Conservation (phyloP, 441 rosid genomes). For the Aleurites moluccanus region DNA sequence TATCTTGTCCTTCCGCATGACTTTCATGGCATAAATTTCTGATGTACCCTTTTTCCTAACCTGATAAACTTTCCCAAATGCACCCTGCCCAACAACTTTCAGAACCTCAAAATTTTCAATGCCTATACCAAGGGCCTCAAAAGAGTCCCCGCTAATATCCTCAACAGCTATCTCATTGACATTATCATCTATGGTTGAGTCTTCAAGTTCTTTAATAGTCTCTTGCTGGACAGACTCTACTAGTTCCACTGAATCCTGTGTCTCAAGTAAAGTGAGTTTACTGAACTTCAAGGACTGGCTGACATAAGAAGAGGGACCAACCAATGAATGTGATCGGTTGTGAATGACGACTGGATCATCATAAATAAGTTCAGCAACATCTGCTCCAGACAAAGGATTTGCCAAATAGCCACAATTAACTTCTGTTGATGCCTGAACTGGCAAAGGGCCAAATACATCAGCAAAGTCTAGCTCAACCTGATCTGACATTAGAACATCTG, state of each 20-base stretch:
- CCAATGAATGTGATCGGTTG: constrained; percentile 85
- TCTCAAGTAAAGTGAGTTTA: constrained; percentile 59
- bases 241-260: constrained; percentile 46
- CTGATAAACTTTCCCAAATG: constrained; percentile 90
- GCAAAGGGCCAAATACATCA: constrained; percentile 77
- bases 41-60: constrained; percentile 67
- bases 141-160: constrained; percentile 28
- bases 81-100: constrained; percentile 94
- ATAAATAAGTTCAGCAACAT: constrained; percentile 48
- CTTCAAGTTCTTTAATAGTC: constrained; percentile 39
- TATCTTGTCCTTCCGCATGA: constrained; percentile 90
- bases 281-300: constrained; percentile 62
- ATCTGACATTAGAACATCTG: constrained; percentile 46
- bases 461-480: constrained; percentile 75
- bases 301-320: constrained; percentile 68
- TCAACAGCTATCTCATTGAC: constrained; percentile 28
- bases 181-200: constrained; percentile 34
- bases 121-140: constrained; percentile 43
- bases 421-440: constrained; percentile 37
- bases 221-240: constrained; percentile 43
- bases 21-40: constrained; percentile 96
- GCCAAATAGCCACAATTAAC: constrained; percentile 33
- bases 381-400: constrained; percentile 43
- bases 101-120: constrained; percentile 88
- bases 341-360: constrained; percentile 70